Percentiles rank a stretch among this genome's conserved stretches.
Evolutionary conservation across 768 basidiomycete species (phyloP).

Genomic region (Psilocybe azurescens): DNA sequence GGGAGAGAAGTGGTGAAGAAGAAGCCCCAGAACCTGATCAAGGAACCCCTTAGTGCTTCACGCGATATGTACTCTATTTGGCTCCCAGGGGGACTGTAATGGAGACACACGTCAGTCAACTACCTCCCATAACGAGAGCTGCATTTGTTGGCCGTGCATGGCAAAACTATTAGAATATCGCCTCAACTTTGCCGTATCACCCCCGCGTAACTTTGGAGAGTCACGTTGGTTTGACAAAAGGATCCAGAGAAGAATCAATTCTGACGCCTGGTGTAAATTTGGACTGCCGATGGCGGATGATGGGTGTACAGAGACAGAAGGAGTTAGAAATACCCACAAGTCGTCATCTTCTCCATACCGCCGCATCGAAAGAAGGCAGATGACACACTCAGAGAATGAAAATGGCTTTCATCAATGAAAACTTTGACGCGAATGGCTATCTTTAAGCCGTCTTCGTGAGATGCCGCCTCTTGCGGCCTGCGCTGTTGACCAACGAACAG

Average conservation of each 20-base stretch:
- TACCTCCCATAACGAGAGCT: background rate
- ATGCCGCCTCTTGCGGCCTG: background rate
- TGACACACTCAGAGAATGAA: background rate
- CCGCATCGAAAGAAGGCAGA: slow-evolving; percentile 5
- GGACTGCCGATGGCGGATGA: background rate
- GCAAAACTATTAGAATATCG: background rate
- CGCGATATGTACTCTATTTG: slow-evolving; percentile 7
- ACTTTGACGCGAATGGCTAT: background rate
- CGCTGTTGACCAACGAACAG: background rate
- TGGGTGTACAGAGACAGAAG: background rate
- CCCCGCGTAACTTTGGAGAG: slow-evolving; percentile 6
- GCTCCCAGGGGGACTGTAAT: slow-evolving; percentile 3
- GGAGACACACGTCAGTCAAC: background rate
- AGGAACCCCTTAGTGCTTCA: slow-evolving; percentile 9
- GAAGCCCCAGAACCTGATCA: slow-evolving; percentile 9
- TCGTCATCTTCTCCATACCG: slow-evolving; percentile 11
- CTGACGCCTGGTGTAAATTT: slow-evolving; percentile 8
- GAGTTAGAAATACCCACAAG: slow-evolving; percentile 13
- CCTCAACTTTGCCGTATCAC: slow-evolving; percentile 1
- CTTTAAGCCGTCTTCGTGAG: background rate
- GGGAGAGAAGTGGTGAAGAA: slow-evolving; percentile 3
- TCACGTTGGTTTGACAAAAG: slow-evolving; percentile 12
- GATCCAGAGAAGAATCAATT: background rate
- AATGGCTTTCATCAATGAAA: background rate
- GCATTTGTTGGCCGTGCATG: slow-evolving; percentile 1